Evolutionary conservation across 139 green algal species (phyloP).

Genomic region (Chlorella sp.): DNA sequence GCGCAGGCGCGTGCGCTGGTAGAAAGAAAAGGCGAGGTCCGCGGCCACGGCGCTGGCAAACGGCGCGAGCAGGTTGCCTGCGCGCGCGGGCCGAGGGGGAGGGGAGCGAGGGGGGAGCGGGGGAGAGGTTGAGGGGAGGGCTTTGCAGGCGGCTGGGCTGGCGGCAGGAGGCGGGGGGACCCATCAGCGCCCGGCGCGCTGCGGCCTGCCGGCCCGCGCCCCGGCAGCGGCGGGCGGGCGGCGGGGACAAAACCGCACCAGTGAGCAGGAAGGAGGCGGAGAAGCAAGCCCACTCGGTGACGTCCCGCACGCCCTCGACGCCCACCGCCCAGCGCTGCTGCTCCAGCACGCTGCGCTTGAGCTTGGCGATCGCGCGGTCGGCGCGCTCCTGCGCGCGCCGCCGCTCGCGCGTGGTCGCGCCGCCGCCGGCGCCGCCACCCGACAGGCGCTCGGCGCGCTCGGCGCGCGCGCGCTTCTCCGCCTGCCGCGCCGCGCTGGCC

Average conservation of each 20-base stretch:
- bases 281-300: constrained; percentile 21
- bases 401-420: not conserved
- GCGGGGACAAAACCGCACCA: not conserved
- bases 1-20: constrained; percentile 12
- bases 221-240: no score
- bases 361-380: no score
- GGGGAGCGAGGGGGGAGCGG: not conserved
- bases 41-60: constrained; percentile 14
- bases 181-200: not conserved
- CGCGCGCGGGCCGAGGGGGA: no score
- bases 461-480: not conserved
- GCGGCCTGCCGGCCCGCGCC: no score
- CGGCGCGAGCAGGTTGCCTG: constrained; percentile 33
- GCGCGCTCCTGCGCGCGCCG: not conserved
- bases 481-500: not conserved
- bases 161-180: not conserved
- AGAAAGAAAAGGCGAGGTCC: constrained; percentile 24
- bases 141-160: not conserved
- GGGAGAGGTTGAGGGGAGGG: not conserved
- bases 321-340: constrained; percentile 30
- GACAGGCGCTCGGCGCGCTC: not conserved
- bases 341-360: constrained; percentile 21
- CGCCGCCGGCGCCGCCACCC: constrained; percentile 1
- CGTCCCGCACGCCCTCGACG: constrained; percentile 34
- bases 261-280: constrained; percentile 27